Percentiles rank a stretch among this genome's conserved stretches.
phyloP scores from a whole-genome alignment of 345 rosid species.

The Moricandia moricandioides region DNA sequence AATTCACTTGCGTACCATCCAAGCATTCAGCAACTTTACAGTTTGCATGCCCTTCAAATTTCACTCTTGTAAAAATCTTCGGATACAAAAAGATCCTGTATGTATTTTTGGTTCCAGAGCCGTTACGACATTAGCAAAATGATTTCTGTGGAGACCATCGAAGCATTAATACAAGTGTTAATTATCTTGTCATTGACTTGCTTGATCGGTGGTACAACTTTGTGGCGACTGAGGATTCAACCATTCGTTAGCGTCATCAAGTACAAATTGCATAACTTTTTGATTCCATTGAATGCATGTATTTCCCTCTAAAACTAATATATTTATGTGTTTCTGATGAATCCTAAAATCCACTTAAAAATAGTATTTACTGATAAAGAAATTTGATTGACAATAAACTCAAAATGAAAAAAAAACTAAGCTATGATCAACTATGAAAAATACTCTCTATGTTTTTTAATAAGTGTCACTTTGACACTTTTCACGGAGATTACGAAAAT shows the following conservation, averaged over 20 bases:
- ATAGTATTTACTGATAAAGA: too few species aligned
- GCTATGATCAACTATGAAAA: too few species aligned
- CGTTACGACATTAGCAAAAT: background rate
- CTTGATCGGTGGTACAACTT: background rate
- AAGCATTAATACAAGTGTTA: background rate
- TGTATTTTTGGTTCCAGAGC: background rate
- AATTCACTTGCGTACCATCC: background rate
- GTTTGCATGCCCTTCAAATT: background rate
- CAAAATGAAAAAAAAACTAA: too few species aligned
- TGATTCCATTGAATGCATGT: background rate
- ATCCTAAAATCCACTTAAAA: too few species aligned
- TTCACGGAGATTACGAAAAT: too few species aligned
- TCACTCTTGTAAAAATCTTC: background rate
- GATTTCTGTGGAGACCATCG: background rate
- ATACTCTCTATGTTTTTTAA: too few species aligned
- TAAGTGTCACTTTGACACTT: too few species aligned
- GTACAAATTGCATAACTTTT: background rate
- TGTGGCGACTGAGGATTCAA: background rate
- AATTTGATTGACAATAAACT: too few species aligned
- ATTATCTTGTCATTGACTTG: slow-evolving; percentile 1
- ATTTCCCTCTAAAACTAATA: background rate
- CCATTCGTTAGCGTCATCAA: background rate
- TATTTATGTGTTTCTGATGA: too few species aligned
- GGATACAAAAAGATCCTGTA: too few species aligned
- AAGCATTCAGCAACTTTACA: background rate